Conservation (phyloP, 352 stramenopile species). For the Pythium folliculosum region DNA sequence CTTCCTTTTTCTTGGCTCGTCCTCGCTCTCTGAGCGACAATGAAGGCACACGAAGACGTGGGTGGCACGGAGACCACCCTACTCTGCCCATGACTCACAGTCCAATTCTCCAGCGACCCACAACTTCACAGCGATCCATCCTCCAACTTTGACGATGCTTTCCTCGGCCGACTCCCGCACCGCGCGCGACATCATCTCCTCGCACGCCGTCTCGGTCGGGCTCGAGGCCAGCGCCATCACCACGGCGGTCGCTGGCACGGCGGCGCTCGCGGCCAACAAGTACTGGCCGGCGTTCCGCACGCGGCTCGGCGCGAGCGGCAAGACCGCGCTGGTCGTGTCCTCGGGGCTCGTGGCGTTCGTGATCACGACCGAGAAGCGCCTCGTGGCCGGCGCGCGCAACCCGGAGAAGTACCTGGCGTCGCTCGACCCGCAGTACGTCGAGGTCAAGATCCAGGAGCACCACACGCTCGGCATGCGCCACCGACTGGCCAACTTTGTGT, state of each 20-base stretch:
- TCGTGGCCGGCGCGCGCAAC: slow-evolving; percentile 64
- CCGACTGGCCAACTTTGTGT: slow-evolving; percentile 66
- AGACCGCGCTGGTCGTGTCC: slow-evolving; percentile 66
- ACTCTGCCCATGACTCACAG: too few species aligned
- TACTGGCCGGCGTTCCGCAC: slow-evolving; percentile 68
- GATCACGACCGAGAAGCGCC: slow-evolving; percentile 53
- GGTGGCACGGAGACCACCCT: too few species aligned
- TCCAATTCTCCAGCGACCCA: too few species aligned
- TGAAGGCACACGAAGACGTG: too few species aligned
- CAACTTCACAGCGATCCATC: too few species aligned
- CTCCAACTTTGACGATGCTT: too few species aligned
- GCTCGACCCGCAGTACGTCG: slow-evolving; percentile 49
- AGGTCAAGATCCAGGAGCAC: slow-evolving; percentile 31
- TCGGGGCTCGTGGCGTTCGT: slow-evolving; percentile 69
- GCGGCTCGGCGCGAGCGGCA: slow-evolving; percentile 67
- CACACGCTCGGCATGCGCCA: slow-evolving; percentile 55
- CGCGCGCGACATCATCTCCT: slow-evolving; percentile 62
- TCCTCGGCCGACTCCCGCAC: slow-evolving; percentile 9
- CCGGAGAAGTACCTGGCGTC: slow-evolving; percentile 66
- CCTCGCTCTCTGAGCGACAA: too few species aligned
- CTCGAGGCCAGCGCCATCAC: slow-evolving; percentile 49
- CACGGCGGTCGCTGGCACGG: slow-evolving; percentile 18
- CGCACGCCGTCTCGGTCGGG: slow-evolving; percentile 55
- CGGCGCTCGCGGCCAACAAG: slow-evolving; percentile 52
- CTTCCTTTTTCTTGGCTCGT: too few species aligned